phyloP scores from a whole-genome alignment of 2,329 filamentous ascomycete species.

The Colletotrichum paranaense region DNA sequence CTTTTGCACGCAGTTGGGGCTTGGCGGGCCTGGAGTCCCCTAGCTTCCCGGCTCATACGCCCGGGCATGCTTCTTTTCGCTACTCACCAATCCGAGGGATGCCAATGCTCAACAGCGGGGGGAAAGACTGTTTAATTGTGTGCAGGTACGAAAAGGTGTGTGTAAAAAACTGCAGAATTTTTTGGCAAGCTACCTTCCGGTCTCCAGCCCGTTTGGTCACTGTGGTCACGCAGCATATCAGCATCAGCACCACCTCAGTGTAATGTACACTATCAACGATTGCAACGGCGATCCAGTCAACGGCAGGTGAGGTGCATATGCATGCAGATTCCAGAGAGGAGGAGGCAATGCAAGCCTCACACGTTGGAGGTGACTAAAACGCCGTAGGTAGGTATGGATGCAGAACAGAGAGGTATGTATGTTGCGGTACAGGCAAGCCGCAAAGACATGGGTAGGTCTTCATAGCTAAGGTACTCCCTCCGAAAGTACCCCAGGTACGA shows the following conservation, averaged over 20 bases:
- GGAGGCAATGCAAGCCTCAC: conserved; percentile 5
- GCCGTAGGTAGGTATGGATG: neutral
- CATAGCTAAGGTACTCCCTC: neutral
- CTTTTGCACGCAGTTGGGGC: conserved; percentile 22
- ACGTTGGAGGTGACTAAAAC: neutral
- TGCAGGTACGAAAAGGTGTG: neutral
- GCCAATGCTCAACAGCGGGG: neutral
- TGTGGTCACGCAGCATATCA: neutral
- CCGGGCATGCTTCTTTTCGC: neutral
- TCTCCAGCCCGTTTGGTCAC: neutral
- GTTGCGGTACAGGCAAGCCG: neutral
- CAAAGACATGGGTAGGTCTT: neutral
- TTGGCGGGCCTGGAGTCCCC: conserved; percentile 6
- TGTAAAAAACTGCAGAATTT: neutral
- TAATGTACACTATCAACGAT: neutral
- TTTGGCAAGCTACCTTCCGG: neutral
- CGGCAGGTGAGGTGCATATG: neutral
- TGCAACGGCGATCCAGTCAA: neutral
- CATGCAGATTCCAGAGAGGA: neutral
- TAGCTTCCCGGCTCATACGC: conserved; percentile 17
- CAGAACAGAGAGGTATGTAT: neutral
- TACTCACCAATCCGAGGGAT: neutral
- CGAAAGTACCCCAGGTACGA: neutral
- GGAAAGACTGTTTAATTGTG: neutral
- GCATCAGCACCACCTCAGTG: neutral